phyloP scores from a whole-genome alignment of 192 early-diverging fungal genomes.

The Umbelopsis vinacea region DNA sequence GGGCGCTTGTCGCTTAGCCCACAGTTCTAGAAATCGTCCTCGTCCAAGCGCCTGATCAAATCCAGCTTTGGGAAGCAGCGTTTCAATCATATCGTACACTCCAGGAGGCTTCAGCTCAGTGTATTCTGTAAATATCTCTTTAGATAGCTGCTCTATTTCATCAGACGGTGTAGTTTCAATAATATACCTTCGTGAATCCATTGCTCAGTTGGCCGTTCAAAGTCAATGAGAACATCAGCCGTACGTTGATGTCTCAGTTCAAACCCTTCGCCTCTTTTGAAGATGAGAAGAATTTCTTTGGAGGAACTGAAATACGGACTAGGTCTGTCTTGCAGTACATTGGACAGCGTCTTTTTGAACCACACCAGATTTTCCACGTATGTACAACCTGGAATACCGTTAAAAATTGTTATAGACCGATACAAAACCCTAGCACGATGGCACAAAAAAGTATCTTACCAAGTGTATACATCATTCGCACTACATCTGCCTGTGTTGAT shows the following conservation, averaged over 20 bases:
- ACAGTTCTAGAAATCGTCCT: conserved; percentile 55
- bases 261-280: conserved; percentile 64
- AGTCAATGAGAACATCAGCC: conserved; percentile 65
- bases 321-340: conserved; percentile 44
- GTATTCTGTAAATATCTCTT: conserved; percentile 30
- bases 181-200: conserved; percentile 52
- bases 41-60: conserved; percentile 43
- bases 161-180: too few relatives aligned
- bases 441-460: conserved; percentile 33
- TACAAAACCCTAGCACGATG: neutral
- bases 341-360: conserved; percentile 59
- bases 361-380: conserved; percentile 67
- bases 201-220: conserved; percentile 47
- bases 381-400: conserved; percentile 46
- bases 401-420: neutral
- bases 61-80: conserved; percentile 52
- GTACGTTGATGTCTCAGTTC: conserved; percentile 63
- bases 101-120: conserved; percentile 56
- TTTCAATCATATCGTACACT: conserved; percentile 64
- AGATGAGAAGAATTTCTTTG: conserved; percentile 63
- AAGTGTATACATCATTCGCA: conserved; percentile 54
- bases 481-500: conserved; percentile 53
- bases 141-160: too few relatives aligned
- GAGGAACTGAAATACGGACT: conserved; percentile 55
- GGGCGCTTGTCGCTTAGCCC: conserved; percentile 31